Evolutionary conservation across 768 basidiomycete species (phyloP), one percentile per base, ranked within the genome.

Genomic region (Sporobolomyces roseus): DNA sequence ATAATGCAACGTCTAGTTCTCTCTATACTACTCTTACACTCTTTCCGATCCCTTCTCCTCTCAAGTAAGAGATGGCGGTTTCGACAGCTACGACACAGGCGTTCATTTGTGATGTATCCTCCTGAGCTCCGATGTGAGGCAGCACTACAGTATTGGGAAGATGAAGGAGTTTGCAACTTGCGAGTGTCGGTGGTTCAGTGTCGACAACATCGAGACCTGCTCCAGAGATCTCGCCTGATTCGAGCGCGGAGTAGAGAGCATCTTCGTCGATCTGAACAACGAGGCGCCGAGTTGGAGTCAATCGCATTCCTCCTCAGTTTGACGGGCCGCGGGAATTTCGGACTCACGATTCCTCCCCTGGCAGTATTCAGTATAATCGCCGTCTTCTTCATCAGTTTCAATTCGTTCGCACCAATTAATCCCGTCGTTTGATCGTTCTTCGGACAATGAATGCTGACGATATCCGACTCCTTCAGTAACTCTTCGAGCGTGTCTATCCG

Each of bases 171-270:
- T 55, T 32, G 56, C 66, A 71, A 17, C n/a, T 25, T 7, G 83
- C 82, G 36, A 83, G 71, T 13, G 83, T 84, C 56, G 86, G 77
- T 19, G 86, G 87, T 73, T 88, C 86, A 46, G 82, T 72, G 50
- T 85, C 84, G 74, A 83, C 86, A 3, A 87, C 86, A 76, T 87
- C 86, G 59, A 87, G 74, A 0, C 84, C 86, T 0, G 84, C 86
- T 1, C 85, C 86, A 7, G 82, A 81, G 49, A 87, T 86, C 49
- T 70, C 78, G 53, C 79, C 80, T 48, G 81, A 75, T 62, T 81
- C 74, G 70, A 87, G 74, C 2, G 80, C 80, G 14, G 83, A 75
- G 17, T 87, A 70, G 41, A 88, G 75, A 0, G 83, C 86, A 0
- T 51, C 66, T 71, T 87, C 86, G 59, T 87, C 84, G 14, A 70